Base-by-base conservation (phyloP, 73 alveolate genomes). In the Durusdinium trenchii region DNA sequence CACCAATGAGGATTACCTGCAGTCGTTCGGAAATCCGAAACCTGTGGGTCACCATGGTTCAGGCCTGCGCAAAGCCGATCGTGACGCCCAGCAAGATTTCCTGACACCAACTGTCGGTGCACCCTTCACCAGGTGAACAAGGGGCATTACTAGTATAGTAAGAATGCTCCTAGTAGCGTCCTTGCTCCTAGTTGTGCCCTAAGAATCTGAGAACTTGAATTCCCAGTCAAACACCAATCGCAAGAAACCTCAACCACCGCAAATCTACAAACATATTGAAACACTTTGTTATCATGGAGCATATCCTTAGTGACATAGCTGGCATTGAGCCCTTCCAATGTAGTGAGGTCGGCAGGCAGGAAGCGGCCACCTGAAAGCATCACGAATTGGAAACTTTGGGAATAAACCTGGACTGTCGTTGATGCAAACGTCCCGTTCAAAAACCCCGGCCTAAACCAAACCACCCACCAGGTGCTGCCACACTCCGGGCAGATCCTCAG, bases 31-130 rank as follows among this genome's bases (percentile, higher is more conserved):
- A n/a, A n/a, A n/a, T n/a, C n/a, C n/a, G n/a, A n/a, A n/a, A n/a
- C n/a, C 85, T 35, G 52, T 1, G 51, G 52, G 52, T 35, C 42
- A 16, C 52, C 30, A 6, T 35, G 35, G 16, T 47, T 12, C 75
- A 73, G 62, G 71, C 89, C 99, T 94, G 94, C 46, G 99, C 99
- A 46, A 94, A 94, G 79, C 99, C 89, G 57, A 94, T 62, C 57
- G 93, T 94, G 51, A 94, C 46, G 26, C 99, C 99, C 38, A 92
- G 79, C n/a, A 92, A 62, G 30, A 92, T 51, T 45, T 92, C 98
- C 96, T 89, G 35, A 30, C 36, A 3, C 30, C 23, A 76, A 40
- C 6, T n/a, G n/a, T n/a, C n/a, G n/a, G n/a, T n/a, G n/a, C n/a
- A n/a, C n/a, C n/a, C n/a, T n/a, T n/a, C n/a, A n/a, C n/a, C n/a